Evolutionary conservation across 2,329 filamentous ascomycete genomes (phyloP).

Genomic region (Metarhizium album): DNA sequence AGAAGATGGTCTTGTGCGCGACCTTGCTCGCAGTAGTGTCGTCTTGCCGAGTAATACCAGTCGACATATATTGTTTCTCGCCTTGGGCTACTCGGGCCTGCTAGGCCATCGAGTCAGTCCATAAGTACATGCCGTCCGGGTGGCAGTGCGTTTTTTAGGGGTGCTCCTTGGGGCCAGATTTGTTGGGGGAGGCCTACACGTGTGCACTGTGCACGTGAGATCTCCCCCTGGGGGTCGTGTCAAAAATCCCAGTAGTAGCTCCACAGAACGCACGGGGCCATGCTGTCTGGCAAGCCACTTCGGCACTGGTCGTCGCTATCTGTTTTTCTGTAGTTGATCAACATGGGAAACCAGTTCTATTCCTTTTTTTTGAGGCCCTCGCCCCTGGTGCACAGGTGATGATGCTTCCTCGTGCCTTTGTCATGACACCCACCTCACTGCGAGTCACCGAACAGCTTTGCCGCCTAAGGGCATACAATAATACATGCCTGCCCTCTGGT

Average conservation of each 20-base stretch:
- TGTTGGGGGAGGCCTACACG: slow-evolving; percentile 1
- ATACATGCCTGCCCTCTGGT: too few relatives aligned
- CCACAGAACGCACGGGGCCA: too few relatives aligned
- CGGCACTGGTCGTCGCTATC: too few relatives aligned
- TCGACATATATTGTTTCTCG: neutral
- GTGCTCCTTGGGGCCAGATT: neutral
- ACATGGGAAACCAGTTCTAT: too few relatives aligned
- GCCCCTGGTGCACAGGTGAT: too few relatives aligned
- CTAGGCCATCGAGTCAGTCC: neutral
- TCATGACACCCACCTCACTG: too few relatives aligned
- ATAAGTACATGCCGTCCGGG: neutral
- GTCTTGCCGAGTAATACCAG: neutral
- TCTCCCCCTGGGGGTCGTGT: neutral
- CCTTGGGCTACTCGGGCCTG: neutral
- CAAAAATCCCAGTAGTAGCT: neutral
- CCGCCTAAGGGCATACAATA: too few relatives aligned
- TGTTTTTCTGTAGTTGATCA: too few relatives aligned
- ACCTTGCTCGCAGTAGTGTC: neutral
- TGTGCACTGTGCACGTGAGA: slow-evolving; percentile 3
- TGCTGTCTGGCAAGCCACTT: too few relatives aligned
- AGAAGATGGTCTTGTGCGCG: neutral
- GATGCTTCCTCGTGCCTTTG: too few relatives aligned
- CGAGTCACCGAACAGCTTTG: too few relatives aligned
- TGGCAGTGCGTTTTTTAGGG: neutral
- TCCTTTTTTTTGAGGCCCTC: too few relatives aligned